Evolutionary conservation across 495 filamentous ascomycete species (phyloP).

Genomic region (Aspergillus taichungensis): DNA sequence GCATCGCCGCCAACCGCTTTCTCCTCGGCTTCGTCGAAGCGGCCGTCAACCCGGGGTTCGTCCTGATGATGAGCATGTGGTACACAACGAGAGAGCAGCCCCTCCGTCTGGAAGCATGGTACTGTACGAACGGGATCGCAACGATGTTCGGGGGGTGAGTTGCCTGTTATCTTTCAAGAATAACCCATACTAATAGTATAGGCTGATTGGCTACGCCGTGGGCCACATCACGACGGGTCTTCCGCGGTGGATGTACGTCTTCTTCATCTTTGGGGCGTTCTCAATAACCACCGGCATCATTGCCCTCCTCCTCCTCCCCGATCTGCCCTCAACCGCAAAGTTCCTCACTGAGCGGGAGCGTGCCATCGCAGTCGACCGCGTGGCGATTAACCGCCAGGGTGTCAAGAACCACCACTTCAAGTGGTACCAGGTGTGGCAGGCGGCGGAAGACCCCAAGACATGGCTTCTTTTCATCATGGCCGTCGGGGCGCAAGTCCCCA

Average conservation of each 20-base stretch:
- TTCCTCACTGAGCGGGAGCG: constrained; percentile 35
- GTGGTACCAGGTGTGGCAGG: constrained; percentile 40
- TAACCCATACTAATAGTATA: constrained; percentile 23
- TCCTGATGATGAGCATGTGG: constrained; percentile 51
- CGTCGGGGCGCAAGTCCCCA: constrained; percentile 25
- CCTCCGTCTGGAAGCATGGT: constrained; percentile 44
- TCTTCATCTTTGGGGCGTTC: constrained; percentile 38
- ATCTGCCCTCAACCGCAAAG: constrained; percentile 35
- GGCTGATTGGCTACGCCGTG: constrained; percentile 46
- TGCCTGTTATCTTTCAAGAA: neutral
- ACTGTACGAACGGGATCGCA: constrained; percentile 48
- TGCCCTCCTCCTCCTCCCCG: constrained; percentile 31
- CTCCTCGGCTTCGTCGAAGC: constrained; percentile 48
- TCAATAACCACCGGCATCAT: constrained; percentile 27
- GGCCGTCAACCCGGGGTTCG: constrained; percentile 47
- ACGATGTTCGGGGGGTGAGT: constrained; percentile 45
- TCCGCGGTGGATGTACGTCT: constrained; percentile 40
- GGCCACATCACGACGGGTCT: constrained; percentile 39
- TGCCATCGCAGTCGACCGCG: constrained; percentile 35
- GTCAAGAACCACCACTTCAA: constrained; percentile 42
- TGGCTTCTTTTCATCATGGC: constrained; percentile 37
- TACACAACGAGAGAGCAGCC: constrained; percentile 47
- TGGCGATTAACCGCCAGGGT: constrained; percentile 34
- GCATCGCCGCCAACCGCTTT: constrained; percentile 38
- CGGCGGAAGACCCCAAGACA: constrained; percentile 38